Base-by-base conservation (phyloP, 2,329 filamentous ascomycete genomes). In the Ophiostoma ips region DNA sequence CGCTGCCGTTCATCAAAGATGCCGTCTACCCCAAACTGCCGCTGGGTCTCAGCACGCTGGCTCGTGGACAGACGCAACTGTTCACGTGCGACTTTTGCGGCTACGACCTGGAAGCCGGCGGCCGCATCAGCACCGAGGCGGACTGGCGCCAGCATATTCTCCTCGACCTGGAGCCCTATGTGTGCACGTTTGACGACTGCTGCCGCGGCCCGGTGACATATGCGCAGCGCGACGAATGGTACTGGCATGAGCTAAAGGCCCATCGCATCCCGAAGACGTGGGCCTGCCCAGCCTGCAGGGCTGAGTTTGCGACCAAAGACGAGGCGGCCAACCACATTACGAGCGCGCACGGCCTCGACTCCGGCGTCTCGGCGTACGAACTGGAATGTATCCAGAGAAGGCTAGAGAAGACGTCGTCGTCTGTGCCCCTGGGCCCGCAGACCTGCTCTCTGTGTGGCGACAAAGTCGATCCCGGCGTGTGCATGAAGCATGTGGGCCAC, bases 61-160 rank as follows among this genome's bases (percentile, higher is more conserved):
- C 51, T 1, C 44, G 43, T 2, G 51, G 53, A 2, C 50, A 51
- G 18, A 49, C 43, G 19, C 40, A 52, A 3, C 24, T 38, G 9
- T 53, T 56, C n/a, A 56, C 55, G 3, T 56, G 55, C 46, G 50
- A 51, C 12, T 55, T 50, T 15, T 56, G 53, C 12, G 55, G 55
- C 21, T 55, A 53, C 12, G 51, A 52, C 21, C 41, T 56, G 8
- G 55, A 56, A 16, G 51, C 47, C 2, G 53, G 51, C 5, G 48
- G 51, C 8, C 50, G 48, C 12, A 53, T 55, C 13, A 18, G 31
- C 34, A 52, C 51, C 1, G 50, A 53, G 10, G 49, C 52, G 16
- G 55, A 55, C 34, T 55, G 54, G 54, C 37, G 50, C 19, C 47
- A 48, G 19, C 55, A 56, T 28, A 16, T 55, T 8, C 43, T 56